phyloP scores from a whole-genome alignment of 2,329 filamentous ascomycete genomes.

The Amylocarpus encephaloides region DNA sequence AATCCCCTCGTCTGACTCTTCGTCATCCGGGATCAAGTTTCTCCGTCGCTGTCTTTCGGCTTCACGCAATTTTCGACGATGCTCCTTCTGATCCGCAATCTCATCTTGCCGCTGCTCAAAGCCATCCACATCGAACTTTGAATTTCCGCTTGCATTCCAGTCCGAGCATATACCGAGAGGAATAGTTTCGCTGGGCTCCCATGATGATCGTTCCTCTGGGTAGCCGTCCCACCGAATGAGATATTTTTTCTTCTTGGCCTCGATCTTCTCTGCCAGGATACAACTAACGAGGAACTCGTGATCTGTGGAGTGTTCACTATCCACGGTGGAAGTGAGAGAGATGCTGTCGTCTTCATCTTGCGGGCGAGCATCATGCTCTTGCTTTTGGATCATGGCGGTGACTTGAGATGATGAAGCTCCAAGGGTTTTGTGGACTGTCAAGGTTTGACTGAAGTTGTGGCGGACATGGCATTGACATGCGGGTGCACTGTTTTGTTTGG shows the following conservation, averaged over 20 bases:
- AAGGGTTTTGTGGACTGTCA: background rate
- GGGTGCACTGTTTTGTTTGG: too few species aligned
- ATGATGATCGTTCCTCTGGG: slow-evolving; percentile 47
- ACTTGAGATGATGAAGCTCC: background rate
- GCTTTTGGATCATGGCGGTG: background rate
- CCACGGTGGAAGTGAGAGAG: slow-evolving; percentile 47
- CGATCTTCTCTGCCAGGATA: slow-evolving; percentile 42
- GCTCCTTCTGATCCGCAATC: slow-evolving; percentile 12
- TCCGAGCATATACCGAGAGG: slow-evolving; percentile 32
- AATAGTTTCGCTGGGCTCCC: slow-evolving; percentile 43
- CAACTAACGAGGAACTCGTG: slow-evolving; percentile 37
- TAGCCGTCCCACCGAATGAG: slow-evolving; percentile 62
- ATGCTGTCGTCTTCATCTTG: slow-evolving; percentile 43
- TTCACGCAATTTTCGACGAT: slow-evolving; percentile 17
- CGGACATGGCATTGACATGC: too few species aligned
- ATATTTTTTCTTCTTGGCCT: slow-evolving; percentile 39
- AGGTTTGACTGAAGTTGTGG: background rate
- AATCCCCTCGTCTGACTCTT: slow-evolving; percentile 25
- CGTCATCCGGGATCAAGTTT: slow-evolving; percentile 15
- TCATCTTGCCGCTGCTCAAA: slow-evolving; percentile 13
- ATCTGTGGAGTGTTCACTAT: slow-evolving; percentile 12
- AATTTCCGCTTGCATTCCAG: slow-evolving; percentile 21
- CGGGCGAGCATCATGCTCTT: background rate
- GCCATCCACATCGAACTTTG: slow-evolving; percentile 20
- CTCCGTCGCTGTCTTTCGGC: slow-evolving; percentile 17